Conservation (phyloP, 768 basidiomycete genomes). For the Phanerodontia chrysosporium region DNA sequence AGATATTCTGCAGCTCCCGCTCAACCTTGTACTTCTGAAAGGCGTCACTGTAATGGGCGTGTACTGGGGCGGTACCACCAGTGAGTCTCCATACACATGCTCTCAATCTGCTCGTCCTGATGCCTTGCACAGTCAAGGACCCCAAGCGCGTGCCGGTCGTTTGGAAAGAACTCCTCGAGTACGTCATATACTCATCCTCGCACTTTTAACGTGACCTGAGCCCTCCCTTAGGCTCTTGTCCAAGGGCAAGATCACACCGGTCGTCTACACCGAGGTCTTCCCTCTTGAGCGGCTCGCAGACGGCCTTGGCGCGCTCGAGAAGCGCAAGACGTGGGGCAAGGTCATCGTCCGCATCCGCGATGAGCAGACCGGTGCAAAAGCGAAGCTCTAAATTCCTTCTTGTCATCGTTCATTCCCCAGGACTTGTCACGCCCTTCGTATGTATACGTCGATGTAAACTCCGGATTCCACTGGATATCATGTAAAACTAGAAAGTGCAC, state of each 20-base stretch:
- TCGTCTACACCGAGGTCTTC: constrained; percentile 67
- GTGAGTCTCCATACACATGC: constrained; percentile 37
- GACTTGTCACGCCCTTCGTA: background rate
- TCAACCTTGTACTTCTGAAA: constrained; percentile 49
- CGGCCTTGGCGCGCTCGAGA: constrained; percentile 73
- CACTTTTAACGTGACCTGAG: too few relatives aligned
- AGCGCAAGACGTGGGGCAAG: constrained; percentile 91
- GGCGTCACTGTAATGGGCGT: constrained; percentile 67
- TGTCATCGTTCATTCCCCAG: background rate
- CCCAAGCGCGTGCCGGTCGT: constrained; percentile 57
- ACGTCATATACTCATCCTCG: too few relatives aligned
- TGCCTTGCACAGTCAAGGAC: constrained; percentile 63
- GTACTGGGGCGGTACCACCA: constrained; percentile 79
- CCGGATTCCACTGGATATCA: background rate
- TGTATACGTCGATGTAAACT: background rate
- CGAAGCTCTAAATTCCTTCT: constrained; percentile 37
- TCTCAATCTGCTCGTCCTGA: background rate
- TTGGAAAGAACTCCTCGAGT: constrained; percentile 70
- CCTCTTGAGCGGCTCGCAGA: constrained; percentile 61
- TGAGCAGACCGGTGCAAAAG: constrained; percentile 32
- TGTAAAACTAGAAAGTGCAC: background rate
- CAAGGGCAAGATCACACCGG: constrained; percentile 60
- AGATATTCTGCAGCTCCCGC: constrained; percentile 59
- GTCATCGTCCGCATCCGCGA: constrained; percentile 64
- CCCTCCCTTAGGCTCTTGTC: constrained; percentile 53